Evolutionary conservation across 2,329 filamentous ascomycete genomes (phyloP).

Genomic region (Diaporthe sp.): DNA sequence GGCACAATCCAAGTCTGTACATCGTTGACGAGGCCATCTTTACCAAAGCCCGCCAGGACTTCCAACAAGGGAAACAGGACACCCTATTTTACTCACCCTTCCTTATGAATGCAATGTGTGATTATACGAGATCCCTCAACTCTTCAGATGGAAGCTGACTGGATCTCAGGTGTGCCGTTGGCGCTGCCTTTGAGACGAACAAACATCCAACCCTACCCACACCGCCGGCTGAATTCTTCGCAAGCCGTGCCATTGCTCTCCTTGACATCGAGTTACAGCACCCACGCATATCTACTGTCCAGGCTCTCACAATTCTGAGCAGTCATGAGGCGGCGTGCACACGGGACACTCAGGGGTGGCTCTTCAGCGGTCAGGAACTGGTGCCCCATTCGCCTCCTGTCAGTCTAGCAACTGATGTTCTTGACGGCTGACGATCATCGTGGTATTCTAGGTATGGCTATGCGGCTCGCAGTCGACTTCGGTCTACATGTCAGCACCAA

Average conservation of each 20-base stretch:
- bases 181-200: neutral
- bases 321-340: conserved; percentile 6
- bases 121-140: too few relatives aligned
- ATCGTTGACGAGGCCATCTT: conserved; percentile 1
- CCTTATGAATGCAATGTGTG: neutral
- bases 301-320: neutral
- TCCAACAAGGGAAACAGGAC: neutral
- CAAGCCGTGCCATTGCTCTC: neutral
- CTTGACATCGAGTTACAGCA: neutral
- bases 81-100: conserved; percentile 2
- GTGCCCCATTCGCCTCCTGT: neutral
- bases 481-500: conserved; percentile 10
- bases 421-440: neutral
- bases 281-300: neutral
- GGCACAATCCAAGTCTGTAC: conserved; percentile 5
- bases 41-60: neutral
- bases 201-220: neutral
- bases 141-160: neutral
- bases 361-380: neutral
- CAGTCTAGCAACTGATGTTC: neutral
- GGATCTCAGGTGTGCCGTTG: neutral
- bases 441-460: neutral
- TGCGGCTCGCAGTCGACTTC: conserved; percentile 4
- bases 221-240: conserved; percentile 1
- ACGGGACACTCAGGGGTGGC: conserved; percentile 5